Conservation (phyloP, 2,329 filamentous ascomycete species). For the Leptographium flavum region DNA sequence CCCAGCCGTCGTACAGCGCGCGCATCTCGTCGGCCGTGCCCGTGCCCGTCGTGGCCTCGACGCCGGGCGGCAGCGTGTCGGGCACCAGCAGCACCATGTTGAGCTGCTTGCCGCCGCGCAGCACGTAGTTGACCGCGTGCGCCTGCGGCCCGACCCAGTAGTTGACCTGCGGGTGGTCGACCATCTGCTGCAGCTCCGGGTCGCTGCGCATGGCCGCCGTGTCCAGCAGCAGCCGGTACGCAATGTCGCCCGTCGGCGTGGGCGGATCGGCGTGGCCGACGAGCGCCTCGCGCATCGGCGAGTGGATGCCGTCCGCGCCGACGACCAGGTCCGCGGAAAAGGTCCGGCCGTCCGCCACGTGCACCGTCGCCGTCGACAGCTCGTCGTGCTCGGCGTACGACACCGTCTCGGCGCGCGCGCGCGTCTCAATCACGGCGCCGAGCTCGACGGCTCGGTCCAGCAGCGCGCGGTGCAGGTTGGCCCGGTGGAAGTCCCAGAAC, state of each 20-base stretch:
- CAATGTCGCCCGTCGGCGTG: conserved; percentile 19
- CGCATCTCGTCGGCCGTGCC: conserved; percentile 20
- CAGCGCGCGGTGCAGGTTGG: conserved; percentile 18
- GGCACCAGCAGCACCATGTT: conserved; percentile 20
- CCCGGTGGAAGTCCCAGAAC: conserved; percentile 21
- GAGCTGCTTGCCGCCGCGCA: conserved; percentile 18
- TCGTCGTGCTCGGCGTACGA: conserved; percentile 10
- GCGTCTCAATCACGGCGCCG: conserved; percentile 13
- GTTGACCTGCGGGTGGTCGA: conserved; percentile 16
- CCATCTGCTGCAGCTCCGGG: conserved; percentile 14
- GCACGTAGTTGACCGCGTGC: conserved; percentile 20
- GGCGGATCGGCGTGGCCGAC: conserved; percentile 12
- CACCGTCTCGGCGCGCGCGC: conserved; percentile 14
- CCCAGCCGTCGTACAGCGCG: conserved; percentile 21
- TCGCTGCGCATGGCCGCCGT: conserved; percentile 16
- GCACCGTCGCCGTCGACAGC: conserved; percentile 9
- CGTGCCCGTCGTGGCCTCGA: conserved; percentile 13
- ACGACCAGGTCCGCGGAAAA: conserved; percentile 21
- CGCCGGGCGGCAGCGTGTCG: conserved; percentile 10
- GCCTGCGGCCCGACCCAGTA: conserved; percentile 20
- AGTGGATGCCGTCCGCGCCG: conserved; percentile 25
- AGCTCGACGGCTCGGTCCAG: conserved; percentile 15
- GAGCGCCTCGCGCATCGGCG: conserved; percentile 7
- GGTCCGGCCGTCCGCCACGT: conserved; percentile 15
- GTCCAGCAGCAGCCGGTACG: conserved; percentile 20